These are phyloP conservation scores for Zygoascus ofunaensis DNA, from an alignment of 805 yeast genomes.

Conservation along the genomic window DNA sequence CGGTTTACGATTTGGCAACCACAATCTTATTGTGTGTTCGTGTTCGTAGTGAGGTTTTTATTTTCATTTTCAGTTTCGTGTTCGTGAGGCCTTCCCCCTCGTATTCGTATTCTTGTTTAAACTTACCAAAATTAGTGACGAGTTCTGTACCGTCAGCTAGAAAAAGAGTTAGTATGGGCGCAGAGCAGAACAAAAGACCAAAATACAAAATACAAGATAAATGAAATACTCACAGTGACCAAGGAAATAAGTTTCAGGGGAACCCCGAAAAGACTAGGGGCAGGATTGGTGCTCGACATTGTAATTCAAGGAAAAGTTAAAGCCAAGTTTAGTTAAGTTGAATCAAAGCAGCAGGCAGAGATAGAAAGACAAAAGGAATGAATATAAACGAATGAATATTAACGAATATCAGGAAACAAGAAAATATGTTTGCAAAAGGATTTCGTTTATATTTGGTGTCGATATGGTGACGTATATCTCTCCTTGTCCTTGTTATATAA, in stretches of 20 bases:
- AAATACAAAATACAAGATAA: too few relatives aligned
- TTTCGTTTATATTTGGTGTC: too few relatives aligned
- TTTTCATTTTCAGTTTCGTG: background rate
- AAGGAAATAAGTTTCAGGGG: slow-evolving; percentile 30
- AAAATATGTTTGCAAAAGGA: background rate
- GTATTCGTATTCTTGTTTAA: too few relatives aligned
- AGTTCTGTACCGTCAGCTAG: slow-evolving; percentile 32
- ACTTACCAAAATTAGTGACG: slow-evolving; percentile 30
- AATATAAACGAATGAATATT: too few relatives aligned
- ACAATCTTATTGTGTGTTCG: background rate
- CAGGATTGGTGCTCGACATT: background rate
- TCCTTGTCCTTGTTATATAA: too few relatives aligned
- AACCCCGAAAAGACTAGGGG: slow-evolving; percentile 19
- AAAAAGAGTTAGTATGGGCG: background rate
- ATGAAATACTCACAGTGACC: slow-evolving; percentile 22
- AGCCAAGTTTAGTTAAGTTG: background rate
- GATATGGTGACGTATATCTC: too few relatives aligned
- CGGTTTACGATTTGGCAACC: too few relatives aligned
- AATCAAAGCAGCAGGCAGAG: too few relatives aligned
- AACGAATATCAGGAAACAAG: background rate
- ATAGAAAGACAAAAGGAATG: too few relatives aligned
- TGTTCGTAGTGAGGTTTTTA: background rate
- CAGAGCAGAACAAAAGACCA: background rate
- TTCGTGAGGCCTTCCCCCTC: background rate
- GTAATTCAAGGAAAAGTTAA: background rate